phyloP scores from a whole-genome alignment of 148 eudicot species.

The Chenopodium quinoa region DNA sequence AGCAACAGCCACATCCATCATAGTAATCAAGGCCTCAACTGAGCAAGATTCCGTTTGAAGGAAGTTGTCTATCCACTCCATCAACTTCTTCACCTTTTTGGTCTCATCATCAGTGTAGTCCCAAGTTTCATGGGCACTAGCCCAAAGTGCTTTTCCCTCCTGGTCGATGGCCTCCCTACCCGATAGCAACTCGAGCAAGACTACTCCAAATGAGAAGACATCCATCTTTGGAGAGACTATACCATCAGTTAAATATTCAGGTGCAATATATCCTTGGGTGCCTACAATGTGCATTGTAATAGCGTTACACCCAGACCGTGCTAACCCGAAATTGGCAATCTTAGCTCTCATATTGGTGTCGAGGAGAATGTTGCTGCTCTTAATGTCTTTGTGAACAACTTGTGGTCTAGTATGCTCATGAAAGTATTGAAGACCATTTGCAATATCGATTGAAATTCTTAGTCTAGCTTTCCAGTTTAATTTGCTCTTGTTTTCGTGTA shows the following conservation, averaged over 20 bases:
- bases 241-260: conserved; percentile 80
- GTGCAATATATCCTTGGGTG: conserved; percentile 95
- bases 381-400: conserved; percentile 95
- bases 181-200: conserved; percentile 72
- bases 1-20: conserved; percentile 62
- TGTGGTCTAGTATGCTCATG: conserved; percentile 87
- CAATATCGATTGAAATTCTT: conserved; percentile 72
- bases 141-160: conserved; percentile 62
- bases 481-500: conserved; percentile 48
- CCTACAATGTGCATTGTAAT: conserved; percentile 95
- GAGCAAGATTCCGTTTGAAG: conserved; percentile 45
- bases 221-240: conserved; percentile 85
- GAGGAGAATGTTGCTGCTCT: conserved; percentile 78
- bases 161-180: conserved; percentile 69
- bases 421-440: conserved; percentile 89
- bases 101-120: conserved; percentile 43
- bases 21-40: conserved; percentile 50
- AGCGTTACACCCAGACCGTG: conserved; percentile 89
- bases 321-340: conserved; percentile 87
- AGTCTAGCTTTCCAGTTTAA: conserved; percentile 72
- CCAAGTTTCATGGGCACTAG: conserved; percentile 34
- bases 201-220: conserved; percentile 82
- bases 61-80: conserved; percentile 48
- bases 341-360: conserved; percentile 81
- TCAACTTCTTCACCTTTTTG: conserved; percentile 36